phyloP scores from a whole-genome alignment of 805 yeast species.

The Saccharomycopsis sp. region DNA sequence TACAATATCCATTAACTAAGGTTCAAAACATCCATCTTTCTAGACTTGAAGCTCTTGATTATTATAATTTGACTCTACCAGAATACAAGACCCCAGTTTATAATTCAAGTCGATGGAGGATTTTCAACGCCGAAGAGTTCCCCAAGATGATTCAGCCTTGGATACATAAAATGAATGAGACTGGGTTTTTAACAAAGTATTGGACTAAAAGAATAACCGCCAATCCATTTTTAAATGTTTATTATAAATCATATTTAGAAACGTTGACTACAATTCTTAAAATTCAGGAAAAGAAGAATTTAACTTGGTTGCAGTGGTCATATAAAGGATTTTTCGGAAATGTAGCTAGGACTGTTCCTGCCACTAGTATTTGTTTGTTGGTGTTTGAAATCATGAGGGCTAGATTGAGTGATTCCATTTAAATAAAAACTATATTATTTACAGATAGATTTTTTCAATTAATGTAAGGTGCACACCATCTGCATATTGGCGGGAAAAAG shows the following conservation, averaged over 20 bases:
- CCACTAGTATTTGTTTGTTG: slow-evolving; percentile 79
- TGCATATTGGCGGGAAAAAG: no score
- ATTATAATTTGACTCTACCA: slow-evolving; percentile 18
- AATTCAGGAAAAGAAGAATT: slow-evolving; percentile 46
- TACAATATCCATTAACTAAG: slow-evolving; percentile 78
- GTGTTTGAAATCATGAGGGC: slow-evolving; percentile 76
- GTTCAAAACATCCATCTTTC: slow-evolving; percentile 74
- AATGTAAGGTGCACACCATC: no score
- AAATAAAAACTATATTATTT: background rate
- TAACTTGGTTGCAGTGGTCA: slow-evolving; percentile 56
- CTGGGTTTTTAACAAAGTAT: slow-evolving; percentile 15
- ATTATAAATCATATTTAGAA: slow-evolving; percentile 70
- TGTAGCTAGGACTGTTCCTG: slow-evolving; percentile 73
- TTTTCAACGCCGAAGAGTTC: slow-evolving; percentile 11
- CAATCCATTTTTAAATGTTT: slow-evolving; percentile 30
- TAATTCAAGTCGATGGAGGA: slow-evolving; percentile 8
- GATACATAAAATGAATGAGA: slow-evolving; percentile 6
- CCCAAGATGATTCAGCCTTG: slow-evolving; percentile 10
- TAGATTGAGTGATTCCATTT: slow-evolving; percentile 21
- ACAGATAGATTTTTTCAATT: no score
- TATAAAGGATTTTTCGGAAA: slow-evolving; percentile 74
- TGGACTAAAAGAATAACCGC: slow-evolving; percentile 26
- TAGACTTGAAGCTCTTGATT: slow-evolving; percentile 73
- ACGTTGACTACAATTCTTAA: slow-evolving; percentile 57
- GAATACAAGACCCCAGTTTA: slow-evolving; percentile 20